Percentiles rank a stretch among this genome's conserved stretches.
Conservation (phyloP, 148 eudicot species). For the Silene conica region DNA sequence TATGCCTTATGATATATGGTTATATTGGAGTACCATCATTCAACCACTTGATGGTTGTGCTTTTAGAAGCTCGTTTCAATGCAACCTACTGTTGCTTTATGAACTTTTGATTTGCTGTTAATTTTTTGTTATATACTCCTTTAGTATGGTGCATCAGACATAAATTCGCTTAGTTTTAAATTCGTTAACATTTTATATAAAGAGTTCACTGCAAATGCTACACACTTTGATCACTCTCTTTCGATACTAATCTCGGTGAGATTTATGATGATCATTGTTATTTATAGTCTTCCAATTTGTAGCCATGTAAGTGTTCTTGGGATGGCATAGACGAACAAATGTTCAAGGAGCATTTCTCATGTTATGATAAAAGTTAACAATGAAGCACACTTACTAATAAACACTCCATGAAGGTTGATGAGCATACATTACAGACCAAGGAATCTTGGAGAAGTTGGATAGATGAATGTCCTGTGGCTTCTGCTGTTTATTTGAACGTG, state of each 20-base stretch:
- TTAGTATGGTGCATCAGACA: neutral
- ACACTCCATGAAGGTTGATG: constrained; percentile 49
- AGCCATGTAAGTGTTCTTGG: constrained; percentile 54
- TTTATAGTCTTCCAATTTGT: constrained; percentile 9
- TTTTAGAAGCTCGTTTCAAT: neutral
- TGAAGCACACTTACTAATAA: constrained; percentile 30
- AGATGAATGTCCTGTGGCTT: constrained; percentile 40
- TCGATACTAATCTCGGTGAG: neutral
- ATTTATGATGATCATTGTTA: neutral
- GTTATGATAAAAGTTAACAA: constrained; percentile 41
- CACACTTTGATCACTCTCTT: neutral
- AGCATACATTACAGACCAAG: constrained; percentile 44
- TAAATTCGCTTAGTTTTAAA: neutral
- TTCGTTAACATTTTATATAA: neutral
- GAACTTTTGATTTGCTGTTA: neutral
- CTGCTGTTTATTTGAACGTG: constrained; percentile 48
- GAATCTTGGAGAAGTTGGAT: constrained; percentile 48
- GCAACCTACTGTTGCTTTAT: neutral
- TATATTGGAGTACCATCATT: neutral
- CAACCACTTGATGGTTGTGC: constrained; percentile 1
- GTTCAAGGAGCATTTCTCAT: constrained; percentile 23
- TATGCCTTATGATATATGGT: neutral
- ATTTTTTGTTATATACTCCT: neutral
- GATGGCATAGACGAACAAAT: constrained; percentile 20
- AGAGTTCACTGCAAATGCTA: neutral